phyloP scores from a whole-genome alignment of 2,329 filamentous ascomycete species.

The Aspergillus versicolor region DNA sequence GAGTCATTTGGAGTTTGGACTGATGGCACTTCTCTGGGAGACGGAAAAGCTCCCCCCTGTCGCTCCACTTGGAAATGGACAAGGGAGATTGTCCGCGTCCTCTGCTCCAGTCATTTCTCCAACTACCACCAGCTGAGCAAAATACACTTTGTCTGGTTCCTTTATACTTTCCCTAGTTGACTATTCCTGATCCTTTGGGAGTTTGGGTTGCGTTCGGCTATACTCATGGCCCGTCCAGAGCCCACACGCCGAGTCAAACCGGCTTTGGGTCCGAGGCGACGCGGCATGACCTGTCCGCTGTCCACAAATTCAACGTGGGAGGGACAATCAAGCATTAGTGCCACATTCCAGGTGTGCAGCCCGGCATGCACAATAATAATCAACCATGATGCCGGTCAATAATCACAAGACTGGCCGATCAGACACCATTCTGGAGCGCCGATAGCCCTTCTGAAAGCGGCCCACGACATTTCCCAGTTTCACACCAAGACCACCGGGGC shows the following conservation, averaged over 20 bases:
- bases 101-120: not conserved
- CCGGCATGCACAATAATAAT: not conserved
- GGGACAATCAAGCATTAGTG: slow-evolving; percentile 1
- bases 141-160: not conserved
- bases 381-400: not conserved
- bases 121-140: not conserved
- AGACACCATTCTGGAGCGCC: not conserved
- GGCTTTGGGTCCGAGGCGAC: not conserved
- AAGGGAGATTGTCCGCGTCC: slow-evolving; percentile 1
- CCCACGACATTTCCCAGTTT: slow-evolving; percentile 10
- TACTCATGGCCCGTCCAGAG: not conserved
- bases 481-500: not conserved
- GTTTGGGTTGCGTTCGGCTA: not conserved
- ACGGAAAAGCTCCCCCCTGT: not conserved
- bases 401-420: slow-evolving; percentile 1
- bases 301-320: not conserved
- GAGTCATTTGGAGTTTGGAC: slow-evolving; percentile 22
- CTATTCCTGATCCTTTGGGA: not conserved
- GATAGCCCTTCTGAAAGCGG: slow-evolving; percentile 7
- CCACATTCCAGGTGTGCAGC: not conserved
- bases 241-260: not conserved
- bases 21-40: not conserved
- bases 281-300: not conserved
- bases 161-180: slow-evolving; percentile 3
- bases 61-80: slow-evolving; percentile 6